phyloP scores from a whole-genome alignment of 306 rosid species.

The Alnus glutinosa region DNA sequence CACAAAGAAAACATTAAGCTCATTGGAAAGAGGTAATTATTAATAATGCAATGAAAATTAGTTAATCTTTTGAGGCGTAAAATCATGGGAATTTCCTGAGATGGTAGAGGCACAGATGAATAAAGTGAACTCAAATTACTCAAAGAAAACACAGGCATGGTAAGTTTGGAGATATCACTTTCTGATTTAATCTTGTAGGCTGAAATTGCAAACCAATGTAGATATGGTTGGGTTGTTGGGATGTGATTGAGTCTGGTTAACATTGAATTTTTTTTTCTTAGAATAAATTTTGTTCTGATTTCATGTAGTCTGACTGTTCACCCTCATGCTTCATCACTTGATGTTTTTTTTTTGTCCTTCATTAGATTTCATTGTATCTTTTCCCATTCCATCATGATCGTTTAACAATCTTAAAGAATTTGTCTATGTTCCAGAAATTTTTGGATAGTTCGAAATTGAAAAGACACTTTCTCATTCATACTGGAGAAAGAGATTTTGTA shows the following conservation, averaged over 20 bases:
- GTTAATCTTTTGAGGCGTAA: not conserved
- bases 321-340: not conserved
- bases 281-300: not conserved
- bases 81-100: not conserved
- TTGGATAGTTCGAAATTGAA: constrained; percentile 97
- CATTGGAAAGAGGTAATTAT: not conserved
- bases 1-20: not conserved
- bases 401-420: not conserved
- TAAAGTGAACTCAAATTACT: not conserved
- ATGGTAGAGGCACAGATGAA: not conserved
- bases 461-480: constrained; percentile 92
- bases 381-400: not conserved
- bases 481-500: constrained; percentile 90
- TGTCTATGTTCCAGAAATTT: constrained; percentile 78
- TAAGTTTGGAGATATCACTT: not conserved
- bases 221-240: not conserved
- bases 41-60: not conserved
- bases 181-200: not conserved
- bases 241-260: not conserved
- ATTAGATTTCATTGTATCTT: not conserved
- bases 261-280: not conserved
- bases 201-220: not conserved
- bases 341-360: not conserved
- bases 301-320: not conserved
- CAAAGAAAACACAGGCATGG: not conserved